These are phyloP conservation scores for Termitomyces sp. DNA, from an alignment of 1,284 basidiomycete genomes.

Conservation along the genomic window DNA sequence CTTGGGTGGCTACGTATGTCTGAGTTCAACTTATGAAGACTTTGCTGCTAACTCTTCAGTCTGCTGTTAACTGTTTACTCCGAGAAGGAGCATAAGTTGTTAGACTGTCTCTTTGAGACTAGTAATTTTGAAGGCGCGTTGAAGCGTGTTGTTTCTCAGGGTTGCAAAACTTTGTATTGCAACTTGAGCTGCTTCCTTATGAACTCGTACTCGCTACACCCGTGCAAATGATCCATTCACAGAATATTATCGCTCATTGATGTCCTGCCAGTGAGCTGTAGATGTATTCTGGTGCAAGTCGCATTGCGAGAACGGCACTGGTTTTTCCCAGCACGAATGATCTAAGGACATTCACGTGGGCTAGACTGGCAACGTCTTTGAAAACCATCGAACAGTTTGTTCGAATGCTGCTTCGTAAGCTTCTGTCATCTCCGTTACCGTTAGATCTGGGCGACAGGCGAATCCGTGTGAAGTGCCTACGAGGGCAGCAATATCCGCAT, in stretches of 20 bases:
- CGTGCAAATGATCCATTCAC: no score
- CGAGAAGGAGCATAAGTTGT: neutral
- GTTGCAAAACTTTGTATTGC: no score
- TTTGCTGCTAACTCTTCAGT: no score
- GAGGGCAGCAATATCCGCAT: neutral
- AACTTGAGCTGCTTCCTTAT: no score
- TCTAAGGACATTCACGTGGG: neutral
- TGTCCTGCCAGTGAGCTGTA: no score
- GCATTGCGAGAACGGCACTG: neutral
- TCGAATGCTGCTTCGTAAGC: slow-evolving; percentile 46
- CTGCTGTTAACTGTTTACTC: neutral
- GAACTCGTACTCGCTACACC: no score
- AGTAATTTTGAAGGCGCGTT: no score
- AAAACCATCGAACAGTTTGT: slow-evolving; percentile 44
- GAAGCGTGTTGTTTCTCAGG: no score
- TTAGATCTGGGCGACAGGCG: slow-evolving; percentile 46
- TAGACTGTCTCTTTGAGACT: no score
- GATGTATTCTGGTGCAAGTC: neutral
- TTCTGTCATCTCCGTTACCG: slow-evolving; percentile 40
- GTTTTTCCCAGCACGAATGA: neutral
- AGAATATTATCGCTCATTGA: no score
- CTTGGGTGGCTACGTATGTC: no score
- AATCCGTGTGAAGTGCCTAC: slow-evolving; percentile 56
- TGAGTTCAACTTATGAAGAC: no score
- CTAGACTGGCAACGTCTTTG: slow-evolving; percentile 31